Conservation (phyloP, 2,329 filamentous ascomycete genomes). For the Trematosphaeria pertusa region DNA sequence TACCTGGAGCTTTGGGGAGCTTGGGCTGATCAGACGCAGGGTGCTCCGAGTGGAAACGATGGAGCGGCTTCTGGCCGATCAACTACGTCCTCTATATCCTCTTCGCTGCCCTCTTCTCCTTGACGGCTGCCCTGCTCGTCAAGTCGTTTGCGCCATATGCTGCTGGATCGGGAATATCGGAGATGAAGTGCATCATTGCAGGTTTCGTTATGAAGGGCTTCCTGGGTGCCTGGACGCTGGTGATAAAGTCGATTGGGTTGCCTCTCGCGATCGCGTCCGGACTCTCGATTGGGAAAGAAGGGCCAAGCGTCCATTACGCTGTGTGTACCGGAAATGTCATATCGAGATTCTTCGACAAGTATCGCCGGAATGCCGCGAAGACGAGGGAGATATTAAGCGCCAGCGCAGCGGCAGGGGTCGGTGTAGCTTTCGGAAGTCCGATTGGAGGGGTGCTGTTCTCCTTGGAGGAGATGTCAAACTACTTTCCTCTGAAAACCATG, state of each 20-base stretch:
- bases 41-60: slow-evolving; percentile 86
- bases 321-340: slow-evolving; percentile 98
- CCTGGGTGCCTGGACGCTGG: slow-evolving; percentile 84
- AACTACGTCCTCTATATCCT: slow-evolving; percentile 91
- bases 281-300: slow-evolving; percentile 94
- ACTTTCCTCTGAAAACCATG: slow-evolving; percentile 95
- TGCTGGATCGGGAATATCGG: slow-evolving; percentile 93
- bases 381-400: slow-evolving; percentile 94
- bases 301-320: slow-evolving; percentile 97
- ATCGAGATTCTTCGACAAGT: slow-evolving; percentile 90
- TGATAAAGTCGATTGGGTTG: slow-evolving; percentile 92
- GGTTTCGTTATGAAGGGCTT: slow-evolving; percentile 99
- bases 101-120: slow-evolving; percentile 84
- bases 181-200: slow-evolving; percentile 99
- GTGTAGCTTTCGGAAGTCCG: slow-evolving; percentile 94
- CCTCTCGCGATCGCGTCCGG: slow-evolving; percentile 94
- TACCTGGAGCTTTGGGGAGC: neutral
- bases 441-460: slow-evolving; percentile 98
- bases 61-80: slow-evolving; percentile 77
- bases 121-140: slow-evolving; percentile 82
- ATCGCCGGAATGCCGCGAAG: slow-evolving; percentile 88
- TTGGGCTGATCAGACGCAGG: slow-evolving; percentile 55
- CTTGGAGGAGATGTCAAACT: slow-evolving; percentile 94
- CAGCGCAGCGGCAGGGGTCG: slow-evolving; percentile 92
- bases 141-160: slow-evolving; percentile 94